Evolutionary conservation across 2,329 filamentous ascomycete species (phyloP).

Genomic region (Stachybotrys elegans): DNA sequence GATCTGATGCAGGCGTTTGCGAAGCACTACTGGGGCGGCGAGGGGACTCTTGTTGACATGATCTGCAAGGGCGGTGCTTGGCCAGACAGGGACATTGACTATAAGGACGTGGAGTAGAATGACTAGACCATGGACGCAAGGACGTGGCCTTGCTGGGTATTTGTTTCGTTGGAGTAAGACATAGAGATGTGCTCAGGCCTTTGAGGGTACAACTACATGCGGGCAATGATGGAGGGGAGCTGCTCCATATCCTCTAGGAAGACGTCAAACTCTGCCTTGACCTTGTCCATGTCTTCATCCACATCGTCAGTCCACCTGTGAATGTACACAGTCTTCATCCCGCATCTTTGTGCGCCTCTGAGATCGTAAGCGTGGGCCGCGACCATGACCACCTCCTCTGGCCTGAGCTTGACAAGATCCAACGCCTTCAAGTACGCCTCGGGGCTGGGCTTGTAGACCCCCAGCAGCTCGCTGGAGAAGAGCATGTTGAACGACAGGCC

Average conservation of each 20-base stretch:
- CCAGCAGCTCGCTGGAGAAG: slow-evolving; percentile 46
- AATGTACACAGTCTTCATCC: slow-evolving; percentile 48
- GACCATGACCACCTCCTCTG: slow-evolving; percentile 46
- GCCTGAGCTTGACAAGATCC: slow-evolving; percentile 33
- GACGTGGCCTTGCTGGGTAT: too few relatives aligned
- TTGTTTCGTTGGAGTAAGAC: too few relatives aligned
- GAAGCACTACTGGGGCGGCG: slow-evolving; percentile 20
- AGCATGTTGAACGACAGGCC: slow-evolving; percentile 45
- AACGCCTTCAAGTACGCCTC: slow-evolving; percentile 41
- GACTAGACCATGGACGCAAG: not conserved
- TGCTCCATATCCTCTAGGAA: slow-evolving; percentile 19
- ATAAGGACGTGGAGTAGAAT: slow-evolving; percentile 17
- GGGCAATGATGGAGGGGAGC: slow-evolving; percentile 8
- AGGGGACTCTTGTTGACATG: slow-evolving; percentile 12
- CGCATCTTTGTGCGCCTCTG: slow-evolving; percentile 39
- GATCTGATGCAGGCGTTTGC: slow-evolving; percentile 28
- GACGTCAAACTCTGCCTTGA: slow-evolving; percentile 33
- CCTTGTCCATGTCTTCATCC: slow-evolving; percentile 35
- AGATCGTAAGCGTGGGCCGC: slow-evolving; percentile 52
- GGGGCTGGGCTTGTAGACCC: slow-evolving; percentile 41
- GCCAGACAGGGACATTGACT: slow-evolving; percentile 25
- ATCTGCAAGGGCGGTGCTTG: slow-evolving; percentile 16
- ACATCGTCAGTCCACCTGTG: slow-evolving; percentile 49
- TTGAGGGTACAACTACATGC: too few relatives aligned
- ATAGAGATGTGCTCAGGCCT: too few relatives aligned